phyloP scores from a whole-genome alignment of 345 rosid species.

The Acer campestre region DNA sequence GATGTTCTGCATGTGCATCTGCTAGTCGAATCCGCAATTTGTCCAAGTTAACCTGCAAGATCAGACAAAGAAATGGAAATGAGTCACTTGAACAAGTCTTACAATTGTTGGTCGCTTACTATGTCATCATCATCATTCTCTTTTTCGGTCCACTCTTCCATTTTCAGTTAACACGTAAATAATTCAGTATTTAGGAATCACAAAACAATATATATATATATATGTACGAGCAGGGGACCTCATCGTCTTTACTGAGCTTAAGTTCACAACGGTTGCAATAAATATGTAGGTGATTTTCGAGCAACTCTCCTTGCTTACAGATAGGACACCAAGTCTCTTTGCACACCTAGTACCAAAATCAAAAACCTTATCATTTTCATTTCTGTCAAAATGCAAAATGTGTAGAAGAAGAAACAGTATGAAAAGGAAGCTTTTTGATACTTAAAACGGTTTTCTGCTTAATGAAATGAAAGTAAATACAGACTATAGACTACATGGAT shows the following conservation, averaged over 20 bases:
- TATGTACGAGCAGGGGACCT: slow-evolving; percentile 41
- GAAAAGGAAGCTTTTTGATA: background rate
- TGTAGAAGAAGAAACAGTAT: background rate
- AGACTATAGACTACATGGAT: background rate
- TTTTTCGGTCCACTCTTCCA: background rate
- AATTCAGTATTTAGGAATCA: too few relatives aligned
- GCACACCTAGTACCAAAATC: slow-evolving; percentile 39
- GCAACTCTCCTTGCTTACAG: slow-evolving; percentile 78
- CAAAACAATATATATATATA: background rate
- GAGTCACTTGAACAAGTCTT: background rate
- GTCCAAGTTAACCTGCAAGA: slow-evolving; percentile 57
- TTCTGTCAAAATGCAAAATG: background rate
- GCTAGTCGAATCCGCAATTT: slow-evolving; percentile 56
- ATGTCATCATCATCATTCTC: too few relatives aligned
- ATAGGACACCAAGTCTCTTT: slow-evolving; percentile 86
- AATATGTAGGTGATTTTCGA: slow-evolving; percentile 56
- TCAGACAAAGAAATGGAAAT: background rate
- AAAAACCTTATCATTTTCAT: slow-evolving; percentile 17
- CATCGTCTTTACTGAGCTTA: slow-evolving; percentile 60
- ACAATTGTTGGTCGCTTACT: too few relatives aligned
- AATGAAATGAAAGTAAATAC: background rate
- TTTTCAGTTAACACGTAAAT: background rate
- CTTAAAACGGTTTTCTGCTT: background rate
- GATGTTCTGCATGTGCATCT: slow-evolving; percentile 66
- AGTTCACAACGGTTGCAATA: slow-evolving; percentile 69